These are phyloP conservation scores for Coprinopsis strossmayeri DNA, from an alignment of 768 basidiomycete species.

Conservation along the genomic window DNA sequence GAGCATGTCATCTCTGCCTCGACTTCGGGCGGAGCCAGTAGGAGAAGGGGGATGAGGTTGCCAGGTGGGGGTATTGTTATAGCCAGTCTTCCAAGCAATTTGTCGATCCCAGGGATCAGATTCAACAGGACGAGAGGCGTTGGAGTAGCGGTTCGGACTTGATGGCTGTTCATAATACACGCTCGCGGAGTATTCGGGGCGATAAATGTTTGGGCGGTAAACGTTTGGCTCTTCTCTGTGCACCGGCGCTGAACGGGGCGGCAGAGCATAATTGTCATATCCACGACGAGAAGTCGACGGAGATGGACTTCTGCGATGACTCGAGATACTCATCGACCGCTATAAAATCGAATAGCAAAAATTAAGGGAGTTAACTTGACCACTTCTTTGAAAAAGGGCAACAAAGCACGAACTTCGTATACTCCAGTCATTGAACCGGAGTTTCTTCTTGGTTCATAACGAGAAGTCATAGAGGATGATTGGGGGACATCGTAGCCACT, in stretches of 20 bases:
- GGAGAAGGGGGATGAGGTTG: conserved; percentile 35
- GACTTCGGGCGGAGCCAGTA: conserved; percentile 22
- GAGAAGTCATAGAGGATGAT: conserved; percentile 23
- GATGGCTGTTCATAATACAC: conserved; percentile 36
- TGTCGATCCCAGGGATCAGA: conserved; percentile 41
- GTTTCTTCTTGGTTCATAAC: conserved; percentile 27
- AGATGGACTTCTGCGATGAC: conserved; percentile 44
- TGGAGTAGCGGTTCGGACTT: conserved; percentile 43
- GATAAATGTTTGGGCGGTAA: conserved; percentile 35
- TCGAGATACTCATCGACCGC: conserved; percentile 25
- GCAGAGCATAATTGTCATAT: conserved; percentile 50
- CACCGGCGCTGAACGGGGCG: conserved; percentile 28
- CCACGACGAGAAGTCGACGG: conserved; percentile 39
- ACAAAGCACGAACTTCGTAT: conserved; percentile 36
- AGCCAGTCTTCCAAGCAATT: conserved; percentile 31
- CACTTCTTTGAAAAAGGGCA: conserved; percentile 6
- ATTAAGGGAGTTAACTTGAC: conserved; percentile 6
- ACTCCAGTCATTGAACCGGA: conserved; percentile 21
- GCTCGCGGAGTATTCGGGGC: conserved; percentile 20
- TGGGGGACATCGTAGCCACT: conserved; percentile 32
- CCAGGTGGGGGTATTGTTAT: conserved; percentile 25
- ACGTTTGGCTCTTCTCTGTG: conserved; percentile 36
- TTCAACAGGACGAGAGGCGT: conserved; percentile 31
- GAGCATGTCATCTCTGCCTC: conserved; percentile 24
- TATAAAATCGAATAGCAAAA: conserved; percentile 19